Evolutionary conservation across 1,284 basidiomycete species (phyloP), one percentile per base, ranked within the genome.

Genomic region (Waitea zeae): DNA sequence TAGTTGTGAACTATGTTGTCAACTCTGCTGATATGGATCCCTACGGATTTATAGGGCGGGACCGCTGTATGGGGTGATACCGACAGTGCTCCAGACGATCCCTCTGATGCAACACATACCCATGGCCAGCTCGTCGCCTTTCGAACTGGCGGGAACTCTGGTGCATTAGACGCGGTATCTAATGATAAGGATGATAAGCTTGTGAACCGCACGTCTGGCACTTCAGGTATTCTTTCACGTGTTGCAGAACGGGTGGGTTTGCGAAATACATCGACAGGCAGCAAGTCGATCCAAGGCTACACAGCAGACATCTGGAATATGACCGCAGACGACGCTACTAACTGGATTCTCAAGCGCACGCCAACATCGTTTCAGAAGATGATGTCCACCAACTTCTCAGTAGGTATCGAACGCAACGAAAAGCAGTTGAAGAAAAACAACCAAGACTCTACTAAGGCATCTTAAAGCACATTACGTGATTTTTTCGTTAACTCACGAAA

Each of bases 371-470:
- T 90, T 55, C 81, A 83, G 75, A 75, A 72, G 62, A 98, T 97
- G 93, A 61, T 97, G 28, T 63, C 61, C 29, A 65, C 65, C 1
- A 98, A 97, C 52, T 98, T 93, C 56, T 90, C 84, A n/a, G 80
- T 77, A 53, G 92, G 89, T 0, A 80, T 97, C 32, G 92, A 97
- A 57, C 65, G 73, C 7, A 70, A 92, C 46, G 71, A 75, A 40
- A 57, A 63, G 36, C 54, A 61, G 33, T 51, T 92, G 38, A 64
- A 63, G 46, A 56, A 50, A 43, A 92, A 90, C 49, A 65, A 76
- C 43, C 44, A 61, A 28, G 77, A 89, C 55, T 74, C 70, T 45
- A n/a, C n/a, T n/a, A n/a, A n/a, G n/a, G n/a, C n/a, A n/a, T n/a
- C n/a, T n/a, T n/a, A n/a, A n/a, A n/a, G n/a, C n/a, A n/a, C n/a